Conservation (phyloP, 371 early-diverging fungal genomes). For the Neoconidiobolus thromboides region DNA sequence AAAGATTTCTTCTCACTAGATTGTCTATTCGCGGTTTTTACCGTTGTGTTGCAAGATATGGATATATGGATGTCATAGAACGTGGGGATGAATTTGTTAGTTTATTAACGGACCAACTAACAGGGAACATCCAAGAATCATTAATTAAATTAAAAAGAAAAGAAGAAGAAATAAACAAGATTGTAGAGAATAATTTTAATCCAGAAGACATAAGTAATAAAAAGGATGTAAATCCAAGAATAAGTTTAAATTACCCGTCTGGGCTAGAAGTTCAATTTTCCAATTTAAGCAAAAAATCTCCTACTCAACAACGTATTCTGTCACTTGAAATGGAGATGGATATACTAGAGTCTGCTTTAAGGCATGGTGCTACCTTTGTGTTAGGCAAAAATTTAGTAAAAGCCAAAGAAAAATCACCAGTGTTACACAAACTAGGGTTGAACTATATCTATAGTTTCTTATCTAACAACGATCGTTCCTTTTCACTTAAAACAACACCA, state of each 20-base stretch:
- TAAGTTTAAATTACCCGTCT: neutral
- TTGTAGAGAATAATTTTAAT: neutral
- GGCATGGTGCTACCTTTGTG: constrained; percentile 1
- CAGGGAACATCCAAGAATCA: neutral
- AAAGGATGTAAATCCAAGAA: neutral
- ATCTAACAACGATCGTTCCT: constrained; percentile 6
- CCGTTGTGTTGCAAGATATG: constrained; percentile 13
- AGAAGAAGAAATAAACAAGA: neutral
- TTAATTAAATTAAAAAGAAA: neutral
- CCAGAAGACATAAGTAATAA: neutral
- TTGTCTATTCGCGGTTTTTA: constrained; percentile 8
- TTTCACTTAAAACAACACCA: neutral
- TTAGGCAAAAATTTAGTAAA: neutral
- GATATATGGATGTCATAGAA: constrained; percentile 14
- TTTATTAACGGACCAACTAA: neutral
- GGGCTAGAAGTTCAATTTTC: neutral
- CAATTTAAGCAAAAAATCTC: neutral
- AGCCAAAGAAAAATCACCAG: neutral
- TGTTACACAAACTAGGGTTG: neutral
- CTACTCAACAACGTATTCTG: neutral
- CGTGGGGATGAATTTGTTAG: constrained; percentile 6
- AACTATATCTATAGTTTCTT: neutral
- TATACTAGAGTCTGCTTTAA: neutral
- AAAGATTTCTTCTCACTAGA: constrained; percentile 13
- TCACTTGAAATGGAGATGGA: neutral